Evolutionary conservation across 1,284 basidiomycete genomes (phyloP).

Genomic region (Rhodotorula sp.): DNA sequence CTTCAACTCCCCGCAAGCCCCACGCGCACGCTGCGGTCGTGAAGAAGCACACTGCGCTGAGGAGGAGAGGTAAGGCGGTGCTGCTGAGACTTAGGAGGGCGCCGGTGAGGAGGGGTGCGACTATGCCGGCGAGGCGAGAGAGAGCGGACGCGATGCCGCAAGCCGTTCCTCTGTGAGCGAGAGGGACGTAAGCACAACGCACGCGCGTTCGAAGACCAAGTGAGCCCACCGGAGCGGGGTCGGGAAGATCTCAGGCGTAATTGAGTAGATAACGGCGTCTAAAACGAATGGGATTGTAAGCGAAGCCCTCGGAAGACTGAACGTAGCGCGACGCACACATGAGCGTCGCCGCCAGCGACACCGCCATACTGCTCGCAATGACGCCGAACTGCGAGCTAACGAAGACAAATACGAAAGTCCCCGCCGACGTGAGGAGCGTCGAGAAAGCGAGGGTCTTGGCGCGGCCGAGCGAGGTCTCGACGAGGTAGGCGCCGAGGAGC

Average conservation of each 20-base stretch:
- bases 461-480: conserved; percentile 74
- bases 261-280: conserved; percentile 42
- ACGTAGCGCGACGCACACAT: conserved; percentile 67
- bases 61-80: conserved; percentile 72
- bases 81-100: conserved; percentile 64
- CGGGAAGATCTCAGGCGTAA: conserved; percentile 41
- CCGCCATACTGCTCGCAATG: conserved; percentile 72
- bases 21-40: conserved; percentile 56
- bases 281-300: not conserved
- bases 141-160: conserved; percentile 87
- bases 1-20: conserved; percentile 47
- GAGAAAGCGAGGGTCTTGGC: conserved; percentile 72
- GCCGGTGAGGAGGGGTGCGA: conserved; percentile 82
- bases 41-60: conserved; percentile 67
- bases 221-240: conserved; percentile 17
- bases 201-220: not conserved
- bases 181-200: not conserved
- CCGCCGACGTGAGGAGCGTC: conserved; percentile 75
- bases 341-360: conserved; percentile 76
- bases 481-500: conserved; percentile 83
- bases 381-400: conserved; percentile 64
- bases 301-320: no score
- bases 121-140: conserved; percentile 86
- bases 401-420: conserved; percentile 70
- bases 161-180: conserved; percentile 75